Conservation (phyloP, 2,329 filamentous ascomycete species). For the Venturia oleaginea region DNA sequence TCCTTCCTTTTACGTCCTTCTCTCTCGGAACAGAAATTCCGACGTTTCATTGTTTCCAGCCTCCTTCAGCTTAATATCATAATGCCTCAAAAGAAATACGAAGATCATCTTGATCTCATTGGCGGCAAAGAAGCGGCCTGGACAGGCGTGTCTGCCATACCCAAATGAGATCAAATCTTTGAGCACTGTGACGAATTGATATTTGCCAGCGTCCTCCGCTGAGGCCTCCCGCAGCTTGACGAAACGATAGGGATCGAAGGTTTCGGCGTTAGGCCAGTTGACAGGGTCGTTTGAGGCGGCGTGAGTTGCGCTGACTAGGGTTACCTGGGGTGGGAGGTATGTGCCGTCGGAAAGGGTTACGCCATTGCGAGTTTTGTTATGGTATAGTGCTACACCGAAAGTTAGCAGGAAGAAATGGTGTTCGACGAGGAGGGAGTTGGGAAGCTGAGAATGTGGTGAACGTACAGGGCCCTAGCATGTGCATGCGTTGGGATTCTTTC, state of each 20-base stretch:
- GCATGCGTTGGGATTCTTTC: constrained; percentile 8
- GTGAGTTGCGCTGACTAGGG: constrained; percentile 20
- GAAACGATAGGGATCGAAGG: constrained; percentile 12
- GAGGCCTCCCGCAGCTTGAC: background rate
- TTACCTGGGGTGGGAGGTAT: constrained; percentile 26
- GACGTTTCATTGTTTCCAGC: too few relatives aligned
- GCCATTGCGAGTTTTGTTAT: constrained; percentile 26
- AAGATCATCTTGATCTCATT: constrained; percentile 40
- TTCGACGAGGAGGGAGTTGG: constrained; percentile 1
- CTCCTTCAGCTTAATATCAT: too few relatives aligned
- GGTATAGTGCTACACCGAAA: constrained; percentile 24
- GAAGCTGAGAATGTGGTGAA: background rate
- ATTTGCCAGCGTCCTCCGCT: background rate
- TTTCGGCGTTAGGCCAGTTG: background rate
- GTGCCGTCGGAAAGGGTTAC: constrained; percentile 27
- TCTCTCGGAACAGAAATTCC: too few relatives aligned
- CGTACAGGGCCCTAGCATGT: background rate
- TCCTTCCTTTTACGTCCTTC: too few relatives aligned
- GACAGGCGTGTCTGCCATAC: constrained; percentile 17
- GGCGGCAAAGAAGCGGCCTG: constrained; percentile 38
- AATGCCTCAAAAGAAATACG: constrained; percentile 28
- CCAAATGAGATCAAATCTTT: constrained; percentile 1
- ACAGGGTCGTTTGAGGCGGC: constrained; percentile 11
- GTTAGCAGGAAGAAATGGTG: constrained; percentile 15
- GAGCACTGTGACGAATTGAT: background rate